Evolutionary conservation across 176 grass and related monocot species (phyloP), one percentile per base, ranked within the genome.

Genomic region (Chloris gayana): DNA sequence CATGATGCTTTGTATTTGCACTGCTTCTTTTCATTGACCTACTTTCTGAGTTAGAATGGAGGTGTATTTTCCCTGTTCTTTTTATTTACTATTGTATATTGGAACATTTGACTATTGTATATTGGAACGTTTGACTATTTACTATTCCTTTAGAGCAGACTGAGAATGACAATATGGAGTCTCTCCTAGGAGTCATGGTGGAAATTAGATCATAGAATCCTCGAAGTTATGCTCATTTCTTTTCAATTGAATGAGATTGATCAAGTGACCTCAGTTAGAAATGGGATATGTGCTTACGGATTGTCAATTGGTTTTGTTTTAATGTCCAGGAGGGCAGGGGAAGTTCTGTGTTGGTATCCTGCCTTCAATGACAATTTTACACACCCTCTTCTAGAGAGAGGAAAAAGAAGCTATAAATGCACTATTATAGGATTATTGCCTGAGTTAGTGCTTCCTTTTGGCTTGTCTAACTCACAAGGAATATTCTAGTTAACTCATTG

Each of bases 11-110:
- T n/a, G 67, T 74, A 17, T 77, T 62, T 58, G 7, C 21, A 32
- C 57, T 79, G 29, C 65, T 88, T 79, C 25, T 68, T 81, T 79
- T 68, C 19, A 26, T 79, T 39, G 61, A 72, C n/a, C 27, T 74
- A 30, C 51, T 74, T 56, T 29, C 6, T 30, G 13, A 74, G 56
- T 70, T 64, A 5, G 14, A 62, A 70, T 22, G 2, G 30, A 84
- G 41, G 26, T 68, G 34, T 21, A 67, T 39, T 30, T 25, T 74
- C 25, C 31, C 13, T 70, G 51, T 31, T 74, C 78, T 2, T 53
- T 82, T 76, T 51, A 24, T 59, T 50, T 61, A 41, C 59, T 72
- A 22, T 68, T 33, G 53, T 83, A 56, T 58, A 12, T 45, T 38
- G 7, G 27, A 67, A 45, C 70, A 66, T 72, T 31, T 64, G 54